Percentiles rank a stretch among this genome's conserved stretches.
Evolutionary conservation across 2,329 filamentous ascomycete genomes (phyloP).

Genomic region (Lojkania enalia): DNA sequence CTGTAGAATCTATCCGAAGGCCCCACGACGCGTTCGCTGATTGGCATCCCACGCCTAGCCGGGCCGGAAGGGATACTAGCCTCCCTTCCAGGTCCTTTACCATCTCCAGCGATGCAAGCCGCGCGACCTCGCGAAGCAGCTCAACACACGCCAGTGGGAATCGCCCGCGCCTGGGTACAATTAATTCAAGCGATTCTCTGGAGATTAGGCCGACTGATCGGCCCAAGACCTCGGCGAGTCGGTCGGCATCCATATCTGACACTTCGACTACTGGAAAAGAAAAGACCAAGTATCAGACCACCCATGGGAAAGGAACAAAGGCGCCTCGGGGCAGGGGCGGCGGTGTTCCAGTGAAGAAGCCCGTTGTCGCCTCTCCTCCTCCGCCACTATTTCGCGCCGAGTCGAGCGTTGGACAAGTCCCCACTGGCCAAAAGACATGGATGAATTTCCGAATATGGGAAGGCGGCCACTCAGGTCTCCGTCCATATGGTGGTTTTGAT

Average conservation of each 20-base stretch:
- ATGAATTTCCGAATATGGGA: conserved; percentile 44
- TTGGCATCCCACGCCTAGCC: conserved; percentile 30
- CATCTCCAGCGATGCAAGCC: conserved; percentile 34
- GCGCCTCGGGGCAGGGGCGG: conserved; percentile 45
- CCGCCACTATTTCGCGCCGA: conserved; percentile 27
- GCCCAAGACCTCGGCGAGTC: conserved; percentile 27
- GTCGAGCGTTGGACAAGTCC: conserved; percentile 23
- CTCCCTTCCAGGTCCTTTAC: conserved; percentile 32
- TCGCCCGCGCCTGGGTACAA: conserved; percentile 22
- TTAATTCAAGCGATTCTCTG: conserved; percentile 29
- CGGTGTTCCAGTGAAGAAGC: conserved; percentile 42
- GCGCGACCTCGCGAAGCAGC: conserved; percentile 33
- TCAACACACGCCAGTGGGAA: conserved; percentile 28
- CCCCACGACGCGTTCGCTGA: conserved; percentile 34
- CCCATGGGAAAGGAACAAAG: conserved; percentile 43
- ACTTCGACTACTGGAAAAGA: conserved; percentile 36
- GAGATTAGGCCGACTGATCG: conserved; percentile 17
- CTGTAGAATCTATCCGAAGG: conserved; percentile 25
- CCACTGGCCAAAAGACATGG: conserved; percentile 35
- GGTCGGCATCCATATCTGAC: conserved; percentile 32
- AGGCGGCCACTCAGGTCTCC: conserved; percentile 32
- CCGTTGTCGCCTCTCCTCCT: conserved; percentile 16
- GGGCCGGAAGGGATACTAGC: conserved; percentile 16
- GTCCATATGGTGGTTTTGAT: conserved; percentile 43
- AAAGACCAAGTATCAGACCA: conserved; percentile 35